Evolutionary conservation across 192 early-diverging fungal species (phyloP).

Genomic region (Polychytrium aggregatum): DNA sequence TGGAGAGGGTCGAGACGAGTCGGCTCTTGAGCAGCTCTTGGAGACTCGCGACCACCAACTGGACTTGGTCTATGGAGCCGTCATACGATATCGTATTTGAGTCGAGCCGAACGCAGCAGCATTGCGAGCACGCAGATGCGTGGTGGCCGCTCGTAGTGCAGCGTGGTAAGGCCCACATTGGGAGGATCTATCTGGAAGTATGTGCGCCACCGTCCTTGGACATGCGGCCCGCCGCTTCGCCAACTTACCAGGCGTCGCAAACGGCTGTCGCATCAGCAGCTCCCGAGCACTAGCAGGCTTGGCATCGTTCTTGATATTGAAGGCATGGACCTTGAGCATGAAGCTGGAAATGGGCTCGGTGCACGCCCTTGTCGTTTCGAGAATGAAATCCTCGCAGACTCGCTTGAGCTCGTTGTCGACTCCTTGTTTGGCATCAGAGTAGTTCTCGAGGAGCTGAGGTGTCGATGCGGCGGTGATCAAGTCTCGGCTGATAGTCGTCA

Average conservation of each 20-base stretch:
- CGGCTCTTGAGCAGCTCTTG: constrained; percentile 33
- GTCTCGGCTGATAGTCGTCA: constrained; percentile 15
- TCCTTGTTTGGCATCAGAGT: constrained; percentile 26
- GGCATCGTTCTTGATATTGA: constrained; percentile 29
- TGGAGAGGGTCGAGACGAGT: constrained; percentile 38
- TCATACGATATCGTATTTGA: too few species aligned
- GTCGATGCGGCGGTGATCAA: constrained; percentile 13
- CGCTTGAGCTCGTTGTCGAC: constrained; percentile 58
- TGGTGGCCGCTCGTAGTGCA: too few species aligned
- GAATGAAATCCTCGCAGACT: constrained; percentile 67
- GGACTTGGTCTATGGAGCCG: constrained; percentile 1
- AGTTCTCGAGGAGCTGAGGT: constrained; percentile 17
- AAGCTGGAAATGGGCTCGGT: constrained; percentile 55
- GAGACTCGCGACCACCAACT: constrained; percentile 18
- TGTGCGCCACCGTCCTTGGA: too few species aligned
- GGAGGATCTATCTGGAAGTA: too few species aligned
- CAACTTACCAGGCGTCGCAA: constrained; percentile 32
- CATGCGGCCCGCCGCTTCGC: background rate
- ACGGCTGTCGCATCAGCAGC: constrained; percentile 31
- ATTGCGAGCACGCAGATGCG: too few species aligned
- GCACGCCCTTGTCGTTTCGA: constrained; percentile 47
- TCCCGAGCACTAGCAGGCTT: constrained; percentile 15
- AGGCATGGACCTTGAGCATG: constrained; percentile 55
- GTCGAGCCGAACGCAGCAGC: too few species aligned
- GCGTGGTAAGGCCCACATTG: too few species aligned